Evolutionary conservation across 176 grass and related monocot genomes (phyloP).

Genomic region (Avena sativa): DNA sequence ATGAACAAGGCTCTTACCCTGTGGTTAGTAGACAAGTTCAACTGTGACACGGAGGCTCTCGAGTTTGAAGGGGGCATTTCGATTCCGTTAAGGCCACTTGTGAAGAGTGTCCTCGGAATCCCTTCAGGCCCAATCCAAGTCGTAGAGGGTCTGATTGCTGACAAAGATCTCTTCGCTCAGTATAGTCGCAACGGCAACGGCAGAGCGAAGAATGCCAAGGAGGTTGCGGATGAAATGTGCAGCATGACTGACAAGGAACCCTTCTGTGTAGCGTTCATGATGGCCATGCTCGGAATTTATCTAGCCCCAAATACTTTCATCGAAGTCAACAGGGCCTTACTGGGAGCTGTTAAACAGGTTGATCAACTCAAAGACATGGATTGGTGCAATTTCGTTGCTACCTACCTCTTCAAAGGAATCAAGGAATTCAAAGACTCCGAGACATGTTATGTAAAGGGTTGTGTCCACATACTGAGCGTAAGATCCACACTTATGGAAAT

Average conservation of each 20-base stretch:
- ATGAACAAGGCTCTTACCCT: neutral
- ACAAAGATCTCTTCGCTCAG: neutral
- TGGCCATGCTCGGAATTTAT: neutral
- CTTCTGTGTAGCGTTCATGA: neutral
- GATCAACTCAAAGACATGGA: neutral
- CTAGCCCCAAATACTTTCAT: neutral
- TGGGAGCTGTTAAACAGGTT: neutral
- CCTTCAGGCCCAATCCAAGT: neutral
- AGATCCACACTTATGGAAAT: neutral
- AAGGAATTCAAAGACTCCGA: neutral
- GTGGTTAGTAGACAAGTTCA: neutral
- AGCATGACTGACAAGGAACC: neutral
- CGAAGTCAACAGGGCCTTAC: neutral
- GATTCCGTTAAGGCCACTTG: neutral
- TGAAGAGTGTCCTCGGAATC: neutral
- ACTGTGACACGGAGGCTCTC: neutral
- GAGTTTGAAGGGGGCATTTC: neutral
- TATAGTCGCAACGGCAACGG: neutral
- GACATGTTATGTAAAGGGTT: neutral
- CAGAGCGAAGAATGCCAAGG: neutral
- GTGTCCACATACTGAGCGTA: neutral
- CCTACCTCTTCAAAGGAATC: neutral
- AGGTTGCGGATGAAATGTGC: neutral
- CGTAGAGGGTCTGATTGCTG: neutral
- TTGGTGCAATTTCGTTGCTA: neutral